Base-by-base conservation (phyloP, 176 grass and related monocot species). In the bread wheat (Triticum aestivum) region DNA sequence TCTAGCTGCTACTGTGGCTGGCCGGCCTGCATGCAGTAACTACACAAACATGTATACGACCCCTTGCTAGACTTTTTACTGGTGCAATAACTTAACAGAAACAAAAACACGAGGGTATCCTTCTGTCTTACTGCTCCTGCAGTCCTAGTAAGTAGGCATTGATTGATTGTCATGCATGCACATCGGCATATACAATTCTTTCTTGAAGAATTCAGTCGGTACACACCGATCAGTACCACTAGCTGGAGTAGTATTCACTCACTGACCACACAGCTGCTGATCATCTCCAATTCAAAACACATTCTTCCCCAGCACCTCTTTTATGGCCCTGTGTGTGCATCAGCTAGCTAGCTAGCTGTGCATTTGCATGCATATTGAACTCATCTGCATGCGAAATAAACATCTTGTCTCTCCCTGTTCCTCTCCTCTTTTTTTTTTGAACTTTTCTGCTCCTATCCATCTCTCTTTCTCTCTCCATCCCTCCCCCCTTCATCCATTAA, bases 341-440 rank as follows among this genome's bases (percentile, higher is more conserved):
- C n/a, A 26, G 70, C 70, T 30, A 75, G 73, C 45, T 32, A 33
- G 3, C 42, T 76, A 83, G 54, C 65, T 79, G 67, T 69, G 67
- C 75, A 64, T 82, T 51, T 32, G 73, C 73, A 65, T 83, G 90
- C 83, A 83, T 86, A 84, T 87, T 91, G 68, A 91, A 87, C 49
- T 70, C 81, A 80, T 91, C 81, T 91, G 85, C 75, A 49, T 66
- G 85, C 70, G 85, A 91, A 87, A 91, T 91, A 87, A 91, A 91
- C 89, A 70, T 91, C 81, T 69, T 91, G 89, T 91, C 89, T 79
- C 81, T 91, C 85, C 42, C 72, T 51, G 42, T 49, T 75, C 72
- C 5, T 9, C 41, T 8, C 29, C 29, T 66, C 64, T 15, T 2
- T 47, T 74, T 27, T 21, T 29, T 9, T 5, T 20, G 41, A 73